A percentile compares a stretch with the other conserved stretches of the same genome.
phyloP scores from a whole-genome alignment of 257 asterid genomes.

The Penstemon davidsonii region DNA sequence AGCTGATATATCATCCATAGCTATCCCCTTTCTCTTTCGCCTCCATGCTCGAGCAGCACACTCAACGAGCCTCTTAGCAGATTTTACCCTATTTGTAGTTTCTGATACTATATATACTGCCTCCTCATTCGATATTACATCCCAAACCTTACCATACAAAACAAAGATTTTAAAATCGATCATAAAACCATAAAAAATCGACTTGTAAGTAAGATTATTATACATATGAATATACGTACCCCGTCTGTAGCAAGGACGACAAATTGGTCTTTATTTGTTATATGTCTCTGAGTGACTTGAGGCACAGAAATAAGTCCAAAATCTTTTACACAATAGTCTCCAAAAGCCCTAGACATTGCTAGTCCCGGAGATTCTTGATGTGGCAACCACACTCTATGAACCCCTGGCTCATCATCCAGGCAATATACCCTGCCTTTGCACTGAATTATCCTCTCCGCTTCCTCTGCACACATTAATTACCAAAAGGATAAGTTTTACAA shows the following conservation, averaged over 20 bases:
- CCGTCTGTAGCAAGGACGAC: constrained; percentile 92
- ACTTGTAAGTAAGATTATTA: background rate
- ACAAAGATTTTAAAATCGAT: background rate
- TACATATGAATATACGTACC: constrained; percentile 41
- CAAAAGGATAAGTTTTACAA: background rate
- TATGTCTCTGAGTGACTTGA: constrained; percentile 71
- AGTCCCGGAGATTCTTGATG: constrained; percentile 83
- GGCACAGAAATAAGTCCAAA: constrained; percentile 92
- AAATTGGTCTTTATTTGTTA: constrained; percentile 71
- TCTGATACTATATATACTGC: constrained; percentile 77
- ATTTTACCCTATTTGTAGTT: constrained; percentile 50
- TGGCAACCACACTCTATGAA: constrained; percentile 88
- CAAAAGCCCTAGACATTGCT: constrained; percentile 97
- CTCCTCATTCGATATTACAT: constrained; percentile 87
- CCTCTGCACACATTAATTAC: constrained; percentile 52
- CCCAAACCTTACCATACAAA: constrained; percentile 75
- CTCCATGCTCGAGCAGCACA: constrained; percentile 75
- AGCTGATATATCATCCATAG: constrained; percentile 94
- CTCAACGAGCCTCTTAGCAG: constrained; percentile 73
- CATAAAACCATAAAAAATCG: background rate
- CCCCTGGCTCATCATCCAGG: constrained; percentile 81
- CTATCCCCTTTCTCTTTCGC: constrained; percentile 75
- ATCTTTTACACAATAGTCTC: constrained; percentile 83
- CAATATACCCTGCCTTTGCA: constrained; percentile 75
- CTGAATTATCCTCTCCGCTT: constrained; percentile 70